Evolutionary conservation across 257 asterid species (phyloP), one percentile per base, ranked within the genome.

Genomic region (Gynochthodes officinalis): DNA sequence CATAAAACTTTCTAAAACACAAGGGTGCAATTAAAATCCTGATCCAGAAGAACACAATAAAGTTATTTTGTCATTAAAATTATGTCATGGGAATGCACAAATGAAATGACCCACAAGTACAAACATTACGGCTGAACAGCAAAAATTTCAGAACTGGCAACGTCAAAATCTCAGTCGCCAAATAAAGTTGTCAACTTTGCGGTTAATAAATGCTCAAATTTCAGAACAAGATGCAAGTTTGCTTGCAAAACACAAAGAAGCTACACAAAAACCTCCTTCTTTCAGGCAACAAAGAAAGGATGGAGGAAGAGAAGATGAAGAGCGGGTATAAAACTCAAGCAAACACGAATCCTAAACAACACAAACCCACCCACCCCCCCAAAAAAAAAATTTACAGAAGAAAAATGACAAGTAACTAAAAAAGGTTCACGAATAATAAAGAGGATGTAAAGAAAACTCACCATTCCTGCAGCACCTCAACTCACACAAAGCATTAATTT

Each of bases 391-490:
- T n/a, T n/a, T 12, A 37, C 9, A n/a, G 18, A 27, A 39, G 2
- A 57, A 53, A 13, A 63, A 1, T 23, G 19, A 33, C 42, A 0
- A 40, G 15, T 32, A 70, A 52, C 64, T 5, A 25, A 53, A 69
- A 69, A 13, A 39, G 7, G 21, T 9, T 8, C 39, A 57, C 9
- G 10, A 54, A 54, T 32, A 21, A 7, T 13, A 10, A 70, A 7
- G 5, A 46, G 2, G 12, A 13, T 46, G 1, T 16, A 5, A 39
- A 60, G 32, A 35, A 57, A 25, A 32, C 66, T 40, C 55, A 76
- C 79, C 79, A 76, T 76, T 30, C 6, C 18, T 69, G 42, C 71
- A 10, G 48, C 66, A 52, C 40, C 57, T 9, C 40, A 49, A 46
- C 33, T 10, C 28, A 53, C 15, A 50, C 15, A 28, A 21, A 15